These are phyloP conservation scores for Fusarium nematophilum DNA, from an alignment of 2,329 filamentous ascomycete species.

Conservation along the genomic window DNA sequence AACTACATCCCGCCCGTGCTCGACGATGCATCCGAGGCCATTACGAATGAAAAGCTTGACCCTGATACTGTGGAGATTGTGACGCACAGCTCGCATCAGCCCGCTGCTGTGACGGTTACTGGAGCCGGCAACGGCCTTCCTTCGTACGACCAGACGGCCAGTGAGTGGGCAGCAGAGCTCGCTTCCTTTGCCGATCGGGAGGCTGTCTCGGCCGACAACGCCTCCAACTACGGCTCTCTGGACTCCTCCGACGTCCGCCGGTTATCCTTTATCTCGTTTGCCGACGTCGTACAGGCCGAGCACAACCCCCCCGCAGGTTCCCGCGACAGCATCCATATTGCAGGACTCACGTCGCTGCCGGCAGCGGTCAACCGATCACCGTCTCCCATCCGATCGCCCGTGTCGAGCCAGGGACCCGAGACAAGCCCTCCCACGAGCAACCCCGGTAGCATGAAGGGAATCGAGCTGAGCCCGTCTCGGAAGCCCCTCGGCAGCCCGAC, in stretches of 20 bases:
- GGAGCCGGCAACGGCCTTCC: slow-evolving; percentile 53
- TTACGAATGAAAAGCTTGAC: slow-evolving; percentile 86
- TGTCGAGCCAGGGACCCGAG: slow-evolving; percentile 75
- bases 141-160: slow-evolving; percentile 56
- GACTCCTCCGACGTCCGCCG: slow-evolving; percentile 82
- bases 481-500: slow-evolving; percentile 73
- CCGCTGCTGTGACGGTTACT: slow-evolving; percentile 76
- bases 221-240: slow-evolving; percentile 80
- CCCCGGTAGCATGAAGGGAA: slow-evolving; percentile 76
- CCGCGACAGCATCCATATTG: slow-evolving; percentile 76
- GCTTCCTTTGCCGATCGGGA: slow-evolving; percentile 63
- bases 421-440: slow-evolving; percentile 83
- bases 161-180: slow-evolving; percentile 69
- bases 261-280: slow-evolving; percentile 95
- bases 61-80: slow-evolving; percentile 94
- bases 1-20: slow-evolving; percentile 93
- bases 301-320: slow-evolving; percentile 71
- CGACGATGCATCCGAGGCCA: slow-evolving; percentile 90
- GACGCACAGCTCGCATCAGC: slow-evolving; percentile 85
- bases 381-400: slow-evolving; percentile 82
- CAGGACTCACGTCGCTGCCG: slow-evolving; percentile 72
- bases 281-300: slow-evolving; percentile 91
- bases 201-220: slow-evolving; percentile 64
- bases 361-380: slow-evolving; percentile 73
- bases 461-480: slow-evolving; percentile 75